Percentiles rank a stretch among this genome's conserved stretches.
Conservation (phyloP, 2,329 filamentous ascomycete genomes). For the Cladosporium sp. region DNA sequence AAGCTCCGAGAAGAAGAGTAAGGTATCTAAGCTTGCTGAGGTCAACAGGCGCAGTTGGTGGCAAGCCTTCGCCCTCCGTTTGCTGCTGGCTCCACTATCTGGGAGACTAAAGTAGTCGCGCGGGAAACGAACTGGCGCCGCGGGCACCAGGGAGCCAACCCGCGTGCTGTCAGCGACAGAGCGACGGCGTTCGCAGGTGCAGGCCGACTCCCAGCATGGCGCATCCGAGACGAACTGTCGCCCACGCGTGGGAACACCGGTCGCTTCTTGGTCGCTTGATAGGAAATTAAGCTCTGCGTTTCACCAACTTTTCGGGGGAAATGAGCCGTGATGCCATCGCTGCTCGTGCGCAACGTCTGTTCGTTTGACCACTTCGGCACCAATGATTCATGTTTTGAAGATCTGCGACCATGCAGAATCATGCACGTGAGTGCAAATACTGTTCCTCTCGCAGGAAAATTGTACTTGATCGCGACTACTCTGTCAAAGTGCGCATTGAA, state of each 20-base stretch:
- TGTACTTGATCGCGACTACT: too few relatives aligned
- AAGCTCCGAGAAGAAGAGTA: background rate
- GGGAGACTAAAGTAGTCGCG: background rate
- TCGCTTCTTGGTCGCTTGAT: constrained; percentile 3
- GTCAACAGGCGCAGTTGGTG: constrained; percentile 1
- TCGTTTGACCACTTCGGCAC: constrained; percentile 2
- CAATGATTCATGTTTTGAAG: background rate
- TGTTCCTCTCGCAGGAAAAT: too few relatives aligned
- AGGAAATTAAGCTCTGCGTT: constrained; percentile 9
- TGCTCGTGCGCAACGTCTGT: background rate
- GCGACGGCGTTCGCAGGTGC: background rate
- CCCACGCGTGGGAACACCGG: background rate
- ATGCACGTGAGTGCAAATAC: background rate
- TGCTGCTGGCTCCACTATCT: constrained; percentile 1
- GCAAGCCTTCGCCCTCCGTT: background rate
- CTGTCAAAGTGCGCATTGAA: too few relatives aligned
- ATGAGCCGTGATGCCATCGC: constrained; percentile 4
- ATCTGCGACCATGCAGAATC: background rate
- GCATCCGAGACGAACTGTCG: background rate
- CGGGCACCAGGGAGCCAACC: background rate
- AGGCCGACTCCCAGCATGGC: background rate
- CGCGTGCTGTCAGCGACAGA: background rate
- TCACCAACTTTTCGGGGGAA: constrained; percentile 2
- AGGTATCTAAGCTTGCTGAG: background rate
- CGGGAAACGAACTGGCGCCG: background rate